Conservation (phyloP, 139 green algal genomes). For the Picochlorum sp. region DNA sequence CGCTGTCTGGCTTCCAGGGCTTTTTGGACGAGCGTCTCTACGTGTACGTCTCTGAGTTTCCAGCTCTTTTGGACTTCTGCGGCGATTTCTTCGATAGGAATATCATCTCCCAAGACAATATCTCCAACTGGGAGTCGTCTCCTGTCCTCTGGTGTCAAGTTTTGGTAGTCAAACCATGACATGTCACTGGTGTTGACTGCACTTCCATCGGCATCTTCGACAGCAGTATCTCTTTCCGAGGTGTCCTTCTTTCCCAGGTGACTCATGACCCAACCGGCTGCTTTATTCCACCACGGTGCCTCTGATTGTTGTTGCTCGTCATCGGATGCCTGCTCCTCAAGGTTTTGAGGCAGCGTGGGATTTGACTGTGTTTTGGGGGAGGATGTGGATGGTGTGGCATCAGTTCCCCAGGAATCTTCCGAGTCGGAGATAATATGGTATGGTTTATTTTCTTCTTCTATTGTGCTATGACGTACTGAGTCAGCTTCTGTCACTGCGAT, state of each 20-base stretch:
- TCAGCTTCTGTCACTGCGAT: conserved; percentile 7
- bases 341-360: not conserved
- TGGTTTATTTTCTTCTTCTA: not conserved
- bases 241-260: not conserved
- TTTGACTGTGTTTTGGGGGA: not conserved
- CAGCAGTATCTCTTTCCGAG: conserved; percentile 2
- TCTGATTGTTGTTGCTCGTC: conserved; percentile 4
- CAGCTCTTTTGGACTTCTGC: conserved; percentile 52
- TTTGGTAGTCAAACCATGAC: not conserved
- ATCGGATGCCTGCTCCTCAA: not conserved
- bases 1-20: conserved; percentile 35
- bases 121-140: conserved; percentile 33
- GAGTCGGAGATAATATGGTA: not conserved
- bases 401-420: not conserved
- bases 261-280: conserved; percentile 1
- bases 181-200: not conserved
- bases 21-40: conserved; percentile 57
- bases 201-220: not conserved
- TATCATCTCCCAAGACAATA: conserved; percentile 62
- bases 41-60: conserved; percentile 53
- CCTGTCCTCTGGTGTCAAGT: not conserved
- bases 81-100: conserved; percentile 81
- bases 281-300: conserved; percentile 15
- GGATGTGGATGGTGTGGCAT: not conserved
- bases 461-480: not conserved